These are phyloP conservation scores for Infundibulicybe gibba DNA, from an alignment of 768 basidiomycete species.

Conservation along the genomic window DNA sequence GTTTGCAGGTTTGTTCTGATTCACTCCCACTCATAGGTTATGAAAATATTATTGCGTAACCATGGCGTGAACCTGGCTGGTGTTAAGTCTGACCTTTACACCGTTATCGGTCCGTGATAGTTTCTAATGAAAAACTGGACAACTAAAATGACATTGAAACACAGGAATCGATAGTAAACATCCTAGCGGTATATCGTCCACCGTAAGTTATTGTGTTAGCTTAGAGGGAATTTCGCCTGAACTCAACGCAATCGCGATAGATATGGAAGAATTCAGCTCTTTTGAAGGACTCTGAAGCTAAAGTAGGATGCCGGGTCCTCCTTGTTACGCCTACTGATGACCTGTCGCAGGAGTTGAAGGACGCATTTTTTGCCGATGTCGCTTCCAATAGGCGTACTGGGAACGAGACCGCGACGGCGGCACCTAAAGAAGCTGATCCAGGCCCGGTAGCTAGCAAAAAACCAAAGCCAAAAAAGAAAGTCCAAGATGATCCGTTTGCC, in stretches of 20 bases:
- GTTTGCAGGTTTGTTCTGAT: conserved; percentile 1
- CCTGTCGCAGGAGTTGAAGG: conserved; percentile 50
- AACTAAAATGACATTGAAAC: not conserved
- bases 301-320: conserved; percentile 32
- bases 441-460: conserved; percentile 30
- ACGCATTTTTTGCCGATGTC: conserved; percentile 53
- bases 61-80: conserved; percentile 65
- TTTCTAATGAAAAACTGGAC: too few species aligned
- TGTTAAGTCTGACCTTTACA: conserved; percentile 73
- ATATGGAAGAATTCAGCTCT: conserved; percentile 66
- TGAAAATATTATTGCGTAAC: conserved; percentile 61
- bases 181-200: conserved; percentile 66
- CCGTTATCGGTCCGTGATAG: conserved; percentile 42
- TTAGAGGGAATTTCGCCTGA: not conserved
- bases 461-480: conserved; percentile 42
- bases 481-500: conserved; percentile 53
- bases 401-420: conserved; percentile 1
- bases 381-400: conserved; percentile 22
- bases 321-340: not conserved
- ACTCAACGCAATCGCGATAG: conserved; percentile 26
- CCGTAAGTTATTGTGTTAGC: conserved; percentile 35
- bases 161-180: conserved; percentile 75
- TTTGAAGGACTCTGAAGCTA: conserved; percentile 56
- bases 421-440: conserved; percentile 7
- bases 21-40: conserved; percentile 40